Base-by-base conservation (phyloP, 495 filamentous ascomycete genomes). In the Penicillium salamii region DNA sequence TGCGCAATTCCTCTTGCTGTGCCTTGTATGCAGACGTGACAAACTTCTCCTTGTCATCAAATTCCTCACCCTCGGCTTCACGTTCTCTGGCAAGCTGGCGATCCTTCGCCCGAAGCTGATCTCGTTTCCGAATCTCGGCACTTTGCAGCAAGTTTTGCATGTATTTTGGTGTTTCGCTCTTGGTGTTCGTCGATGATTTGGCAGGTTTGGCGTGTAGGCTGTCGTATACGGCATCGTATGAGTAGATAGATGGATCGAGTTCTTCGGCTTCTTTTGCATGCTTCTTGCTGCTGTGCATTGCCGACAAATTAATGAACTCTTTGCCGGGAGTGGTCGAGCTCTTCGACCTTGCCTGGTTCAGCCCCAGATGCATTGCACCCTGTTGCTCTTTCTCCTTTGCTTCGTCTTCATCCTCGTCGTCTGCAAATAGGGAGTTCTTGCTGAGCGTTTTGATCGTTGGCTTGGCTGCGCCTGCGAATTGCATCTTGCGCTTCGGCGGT, bases 21-120 rank as follows among this genome's bases (percentile, higher is more conserved):
- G 81, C 80, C 74, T 91, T 93, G 59, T 98, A 98, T 36, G 93
- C 92, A n/a, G 82, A 82, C 0, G 93, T 98, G 24, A 97, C 93
- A 57, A 98, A 98, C 62, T 87, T 91, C 68, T 97, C 95, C 68
- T 96, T 98, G 52, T 93, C 95, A 0, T 82, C 87, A 61, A 89
- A 97, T 67, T 91, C 90, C 12, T 96, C 95, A 8, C 93, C 93
- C 68, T 98, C 93, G 0, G 84, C 87, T 55, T 92, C 95, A 29
- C 93, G 82, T 65, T 98, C 95, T 37, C 84, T 84, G 56, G 88
- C 84, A 23, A 97, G 72, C 65, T 89, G 75, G 61, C 90, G 88
- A 65, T 98, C 93, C 54, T 90, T 85, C 12, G 93, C 93, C 7
- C 95, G 84, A 28, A 89, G 72, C 40, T 88, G 83, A 69, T 97